These are phyloP conservation scores for Lactarius sp. DNA, from an alignment of 768 basidiomycete species.

Conservation along the genomic window DNA sequence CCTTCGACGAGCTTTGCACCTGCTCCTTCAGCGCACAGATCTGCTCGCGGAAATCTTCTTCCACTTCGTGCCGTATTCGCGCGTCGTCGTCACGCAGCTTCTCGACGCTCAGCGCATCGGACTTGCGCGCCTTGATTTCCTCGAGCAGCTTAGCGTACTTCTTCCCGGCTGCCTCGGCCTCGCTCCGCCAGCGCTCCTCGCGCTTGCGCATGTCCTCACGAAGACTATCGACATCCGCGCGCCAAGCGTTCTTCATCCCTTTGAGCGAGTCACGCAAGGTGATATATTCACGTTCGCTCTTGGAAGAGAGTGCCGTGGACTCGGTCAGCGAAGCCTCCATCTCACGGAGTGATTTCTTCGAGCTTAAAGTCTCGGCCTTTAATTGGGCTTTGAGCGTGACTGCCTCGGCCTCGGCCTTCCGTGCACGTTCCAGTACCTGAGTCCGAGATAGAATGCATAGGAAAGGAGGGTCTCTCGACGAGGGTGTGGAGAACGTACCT, in stretches of 20 bases:
- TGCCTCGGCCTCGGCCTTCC: constrained; percentile 80
- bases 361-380: constrained; percentile 63
- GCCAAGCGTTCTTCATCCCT: constrained; percentile 66
- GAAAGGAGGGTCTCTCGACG: not conserved
- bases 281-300: constrained; percentile 78
- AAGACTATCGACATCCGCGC: constrained; percentile 64
- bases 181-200: constrained; percentile 63
- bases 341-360: constrained; percentile 73
- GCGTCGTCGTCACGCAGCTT: constrained; percentile 47
- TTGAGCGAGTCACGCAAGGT: constrained; percentile 74
- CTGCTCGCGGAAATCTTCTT: constrained; percentile 55
- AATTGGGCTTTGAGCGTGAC: constrained; percentile 61
- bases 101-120: constrained; percentile 43
- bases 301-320: constrained; percentile 71
- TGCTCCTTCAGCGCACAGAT: constrained; percentile 48
- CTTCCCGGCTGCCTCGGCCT: constrained; percentile 62
- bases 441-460: not conserved
- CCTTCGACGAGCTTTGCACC: constrained; percentile 48
- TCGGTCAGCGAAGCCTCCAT: constrained; percentile 73
- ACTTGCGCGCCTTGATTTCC: constrained; percentile 53
- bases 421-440: constrained; percentile 75
- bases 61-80: constrained; percentile 50
- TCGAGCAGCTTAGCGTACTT: constrained; percentile 65
- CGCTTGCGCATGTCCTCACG: constrained; percentile 69
- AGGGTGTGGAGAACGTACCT: constrained; percentile 43